A percentile compares a stretch with the other conserved stretches of the same genome.
Conservation (phyloP, 805 yeast genomes). For the Cyberlindnera mississippiensis region DNA sequence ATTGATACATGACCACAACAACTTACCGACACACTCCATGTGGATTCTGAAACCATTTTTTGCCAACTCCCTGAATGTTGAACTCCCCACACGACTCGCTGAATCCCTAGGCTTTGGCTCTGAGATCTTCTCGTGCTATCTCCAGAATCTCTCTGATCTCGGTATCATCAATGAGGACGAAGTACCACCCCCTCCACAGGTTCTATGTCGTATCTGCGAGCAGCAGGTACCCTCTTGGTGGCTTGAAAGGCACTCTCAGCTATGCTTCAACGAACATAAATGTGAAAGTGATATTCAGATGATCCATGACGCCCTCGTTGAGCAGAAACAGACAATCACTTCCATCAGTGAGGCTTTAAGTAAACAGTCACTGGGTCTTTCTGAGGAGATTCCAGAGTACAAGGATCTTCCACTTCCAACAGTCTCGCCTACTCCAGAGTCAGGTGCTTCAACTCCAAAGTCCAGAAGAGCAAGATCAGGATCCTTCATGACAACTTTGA, state of each 20-base stretch:
- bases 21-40: conserved; percentile 76
- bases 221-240: conserved; percentile 93
- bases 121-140: conserved; percentile 72
- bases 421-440: conserved; percentile 19
- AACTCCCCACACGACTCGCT: conserved; percentile 66
- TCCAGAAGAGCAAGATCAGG: conserved; percentile 37
- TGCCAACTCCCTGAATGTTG: conserved; percentile 55
- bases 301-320: conserved; percentile 71
- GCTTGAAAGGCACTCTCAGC: conserved; percentile 85
- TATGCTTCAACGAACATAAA: conserved; percentile 81
- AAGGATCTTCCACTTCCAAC: conserved; percentile 51
- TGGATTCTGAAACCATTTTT: conserved; percentile 88
- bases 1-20: conserved; percentile 60
- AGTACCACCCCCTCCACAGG: conserved; percentile 77
- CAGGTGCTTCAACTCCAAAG: conserved; percentile 17
- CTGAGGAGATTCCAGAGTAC: conserved; percentile 37
- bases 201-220: conserved; percentile 91
- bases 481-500: conserved; percentile 36
- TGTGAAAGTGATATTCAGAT: conserved; percentile 71
- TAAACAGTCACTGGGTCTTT: conserved; percentile 21
- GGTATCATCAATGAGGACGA: conserved; percentile 59
- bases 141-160: conserved; percentile 57
- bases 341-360: conserved; percentile 31
- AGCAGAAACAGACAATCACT: conserved; percentile 55
- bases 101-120: conserved; percentile 86